phyloP scores from a whole-genome alignment of 192 early-diverging fungal species.

The Geranomyces michiganensis region DNA sequence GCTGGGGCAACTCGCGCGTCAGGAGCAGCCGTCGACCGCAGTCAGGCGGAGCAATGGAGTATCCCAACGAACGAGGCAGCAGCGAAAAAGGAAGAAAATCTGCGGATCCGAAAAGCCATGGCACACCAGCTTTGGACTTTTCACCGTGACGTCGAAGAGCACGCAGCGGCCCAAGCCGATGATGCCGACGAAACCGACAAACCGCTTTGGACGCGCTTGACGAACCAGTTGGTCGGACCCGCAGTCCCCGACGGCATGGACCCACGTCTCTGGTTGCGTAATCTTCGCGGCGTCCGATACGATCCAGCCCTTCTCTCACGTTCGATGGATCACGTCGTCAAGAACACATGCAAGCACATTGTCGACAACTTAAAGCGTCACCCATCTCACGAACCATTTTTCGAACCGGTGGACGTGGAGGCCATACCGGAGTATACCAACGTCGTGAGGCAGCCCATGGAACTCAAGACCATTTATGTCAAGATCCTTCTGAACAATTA shows the following conservation, averaged over 20 bases:
- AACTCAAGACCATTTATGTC: constrained; percentile 15
- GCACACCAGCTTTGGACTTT: constrained; percentile 6
- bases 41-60: too few relatives aligned
- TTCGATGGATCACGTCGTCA: constrained; percentile 4
- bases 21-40: too few relatives aligned
- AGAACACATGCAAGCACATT: constrained; percentile 34
- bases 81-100: neutral
- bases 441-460: constrained; percentile 16
- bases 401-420: constrained; percentile 17
- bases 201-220: constrained; percentile 1
- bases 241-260: neutral
- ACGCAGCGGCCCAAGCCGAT: constrained; percentile 1
- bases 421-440: neutral
- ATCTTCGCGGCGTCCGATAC: constrained; percentile 5
- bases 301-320: neutral
- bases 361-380: constrained; percentile 23
- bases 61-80: neutral
- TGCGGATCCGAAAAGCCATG: constrained; percentile 1
- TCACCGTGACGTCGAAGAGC: constrained; percentile 1
- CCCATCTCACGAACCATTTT: constrained; percentile 25
- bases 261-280: constrained; percentile 14
- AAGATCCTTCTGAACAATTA: constrained; percentile 24
- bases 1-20: too few relatives aligned
- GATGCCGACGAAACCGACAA: neutral
- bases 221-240: neutral